Base-by-base conservation (phyloP, 768 basidiomycete genomes). In the Calvatia gigantea region DNA sequence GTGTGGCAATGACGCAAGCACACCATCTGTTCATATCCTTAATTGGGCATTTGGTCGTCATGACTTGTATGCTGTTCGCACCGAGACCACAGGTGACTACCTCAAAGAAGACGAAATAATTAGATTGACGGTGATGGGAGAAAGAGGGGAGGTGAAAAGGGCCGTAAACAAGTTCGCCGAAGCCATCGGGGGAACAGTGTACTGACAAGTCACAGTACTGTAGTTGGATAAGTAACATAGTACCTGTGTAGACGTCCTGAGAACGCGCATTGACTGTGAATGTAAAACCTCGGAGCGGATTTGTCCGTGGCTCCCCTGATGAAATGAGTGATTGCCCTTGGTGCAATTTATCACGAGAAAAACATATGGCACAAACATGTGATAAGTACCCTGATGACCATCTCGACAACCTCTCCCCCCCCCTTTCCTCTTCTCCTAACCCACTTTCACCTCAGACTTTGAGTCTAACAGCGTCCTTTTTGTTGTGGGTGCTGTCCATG, bases 11-110 rank as follows among this genome's bases (percentile, higher is more conserved):
- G 69, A 53, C 11, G 59, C 31, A 3, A 39, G 33, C 12, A 27
- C 19, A 7, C n/a, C 43, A 6, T 49, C 72, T 6, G 62, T 70
- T 35, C 42, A 78, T 65, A 88, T 94, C 57, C 62, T 96, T 56
- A 98, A 98, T 66, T 98, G 93, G 92, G 94, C 94, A 6, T 98
- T 97, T 71, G 91, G 91, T 12, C 81, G 94, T 37, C 86, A 81
- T 65, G 91, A 94, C 25, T 78, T 85, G 9, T 73, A 38, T 68
- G 33, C 11, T 2, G 42, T 61, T 14, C 46, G 33, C 19, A 31
- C 21, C 2, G 54, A 57, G 27, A 32, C 23, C 4, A 35, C 45
- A 37, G 44, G 9, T 42, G 68, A 67, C 1, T 69, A 70, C n/a
- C 61, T 62, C 32, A 47, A 66, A n/a, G 62, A 61, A 19, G 65